A percentile compares a stretch with the other conserved stretches of the same genome.
Evolutionary conservation across 1,284 basidiomycete species (phyloP).

Genomic region (Cutaneotrichosporon spelunceum): DNA sequence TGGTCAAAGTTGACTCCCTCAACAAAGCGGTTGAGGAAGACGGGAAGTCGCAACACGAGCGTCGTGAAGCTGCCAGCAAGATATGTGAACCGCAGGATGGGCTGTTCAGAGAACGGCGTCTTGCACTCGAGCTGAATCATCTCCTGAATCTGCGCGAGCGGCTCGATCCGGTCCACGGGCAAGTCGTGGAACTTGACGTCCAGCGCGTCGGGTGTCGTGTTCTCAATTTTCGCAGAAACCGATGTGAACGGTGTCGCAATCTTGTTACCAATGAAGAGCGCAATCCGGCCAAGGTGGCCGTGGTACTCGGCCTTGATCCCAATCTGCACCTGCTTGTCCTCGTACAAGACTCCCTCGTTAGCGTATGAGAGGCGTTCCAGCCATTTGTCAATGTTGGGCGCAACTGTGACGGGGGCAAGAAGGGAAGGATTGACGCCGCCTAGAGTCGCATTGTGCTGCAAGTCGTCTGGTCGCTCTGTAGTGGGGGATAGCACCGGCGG

Average conservation of each 20-base stretch:
- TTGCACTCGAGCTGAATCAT: slow-evolving; percentile 92
- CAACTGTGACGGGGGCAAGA: slow-evolving; percentile 58
- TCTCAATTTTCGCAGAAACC: slow-evolving; percentile 78
- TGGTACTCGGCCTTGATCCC: slow-evolving; percentile 96
- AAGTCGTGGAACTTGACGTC: slow-evolving; percentile 85
- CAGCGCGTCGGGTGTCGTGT: slow-evolving; percentile 69
- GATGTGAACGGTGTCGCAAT: slow-evolving; percentile 78
- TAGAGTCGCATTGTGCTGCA: slow-evolving; percentile 38
- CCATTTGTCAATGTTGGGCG: slow-evolving; percentile 77
- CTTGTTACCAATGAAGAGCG: slow-evolving; percentile 96
- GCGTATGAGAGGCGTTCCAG: slow-evolving; percentile 78
- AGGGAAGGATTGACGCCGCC: slow-evolving; percentile 50
- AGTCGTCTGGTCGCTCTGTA: slow-evolving; percentile 11
- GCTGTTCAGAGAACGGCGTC: slow-evolving; percentile 71
- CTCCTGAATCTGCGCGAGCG: slow-evolving; percentile 87
- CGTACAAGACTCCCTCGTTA: slow-evolving; percentile 87
- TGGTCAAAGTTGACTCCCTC: slow-evolving; percentile 82
- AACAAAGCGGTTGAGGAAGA: slow-evolving; percentile 86
- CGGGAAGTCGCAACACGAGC: slow-evolving; percentile 76
- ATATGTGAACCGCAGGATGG: slow-evolving; percentile 85
- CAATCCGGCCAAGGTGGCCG: slow-evolving; percentile 82
- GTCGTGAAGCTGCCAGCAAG: slow-evolving; percentile 87
- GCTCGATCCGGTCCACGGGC: slow-evolving; percentile 66
- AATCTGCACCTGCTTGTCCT: slow-evolving; percentile 91
- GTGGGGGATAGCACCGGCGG: slow-evolving; percentile 6